Conservation (phyloP, 2,329 filamentous ascomycete species). For the Elsinoe arachidis region DNA sequence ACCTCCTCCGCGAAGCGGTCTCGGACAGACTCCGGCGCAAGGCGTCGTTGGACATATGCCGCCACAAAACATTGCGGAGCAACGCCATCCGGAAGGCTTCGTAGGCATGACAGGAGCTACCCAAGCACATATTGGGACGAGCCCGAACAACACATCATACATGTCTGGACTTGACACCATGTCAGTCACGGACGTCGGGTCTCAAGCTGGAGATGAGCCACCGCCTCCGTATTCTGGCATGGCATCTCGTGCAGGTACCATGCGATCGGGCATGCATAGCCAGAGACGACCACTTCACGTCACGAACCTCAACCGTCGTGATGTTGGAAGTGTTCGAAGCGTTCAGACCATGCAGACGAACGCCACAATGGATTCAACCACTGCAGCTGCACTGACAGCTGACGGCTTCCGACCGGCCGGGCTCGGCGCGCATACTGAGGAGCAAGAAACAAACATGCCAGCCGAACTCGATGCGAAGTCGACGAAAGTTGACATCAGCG, state of each 20-base stretch:
- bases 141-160: constrained; percentile 6
- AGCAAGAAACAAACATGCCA: background rate
- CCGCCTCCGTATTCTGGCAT: constrained; percentile 9
- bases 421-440: background rate
- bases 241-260: background rate
- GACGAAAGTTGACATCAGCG: background rate
- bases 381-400: background rate
- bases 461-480: constrained; percentile 4
- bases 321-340: constrained; percentile 1
- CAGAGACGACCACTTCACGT: background rate
- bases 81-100: background rate
- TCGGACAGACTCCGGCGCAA: background rate
- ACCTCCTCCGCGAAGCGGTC: background rate
- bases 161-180: constrained; percentile 6
- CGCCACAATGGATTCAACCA: constrained; percentile 1
- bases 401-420: background rate
- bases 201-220: constrained; percentile 6
- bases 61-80: background rate
- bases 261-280: constrained; percentile 2
- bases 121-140: constrained; percentile 6
- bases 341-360: constrained; percentile 4
- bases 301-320: constrained; percentile 5
- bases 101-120: background rate
- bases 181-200: constrained; percentile 5
- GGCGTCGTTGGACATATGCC: background rate